Conservation (phyloP, 768 basidiomycete species). For the Candolleomyces efflorescens region DNA sequence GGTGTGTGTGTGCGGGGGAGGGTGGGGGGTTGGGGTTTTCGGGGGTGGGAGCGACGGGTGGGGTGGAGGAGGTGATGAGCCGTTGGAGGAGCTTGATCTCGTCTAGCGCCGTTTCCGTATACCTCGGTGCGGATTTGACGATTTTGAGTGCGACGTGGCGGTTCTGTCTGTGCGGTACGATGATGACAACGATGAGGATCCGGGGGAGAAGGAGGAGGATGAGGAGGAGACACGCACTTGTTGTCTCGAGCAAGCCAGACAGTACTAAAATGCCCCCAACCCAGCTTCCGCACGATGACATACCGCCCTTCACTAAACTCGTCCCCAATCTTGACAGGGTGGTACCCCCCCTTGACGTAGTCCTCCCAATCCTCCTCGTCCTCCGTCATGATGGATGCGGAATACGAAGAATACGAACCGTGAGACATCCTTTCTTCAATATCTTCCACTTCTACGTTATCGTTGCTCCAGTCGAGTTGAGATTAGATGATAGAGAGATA, state of each 20-base stretch:
- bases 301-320: constrained; percentile 85
- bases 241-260: constrained; percentile 86
- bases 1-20: constrained; percentile 66
- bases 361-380: constrained; percentile 95
- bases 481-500: too few species aligned
- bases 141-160: constrained; percentile 99
- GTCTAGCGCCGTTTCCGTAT: constrained; percentile 97
- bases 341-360: constrained; percentile 75
- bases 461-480: too few species aligned
- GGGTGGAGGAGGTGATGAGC: constrained; percentile 79
- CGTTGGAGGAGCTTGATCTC: constrained; percentile 98
- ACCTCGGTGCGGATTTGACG: constrained; percentile 94
- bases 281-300: constrained; percentile 88
- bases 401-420: constrained; percentile 69
- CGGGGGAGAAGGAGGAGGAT: background rate
- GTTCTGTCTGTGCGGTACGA: constrained; percentile 58
- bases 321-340: constrained; percentile 95
- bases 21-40: constrained; percentile 47
- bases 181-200: background rate
- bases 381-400: constrained; percentile 80
- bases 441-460: too few species aligned
- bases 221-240: constrained; percentile 48
- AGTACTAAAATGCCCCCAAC: constrained; percentile 93
- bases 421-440: constrained; percentile 49
- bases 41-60: constrained; percentile 43